These are phyloP conservation scores for Cystobasidium slooffiae DNA, from an alignment of 1,284 basidiomycete genomes.

Conservation along the genomic window DNA sequence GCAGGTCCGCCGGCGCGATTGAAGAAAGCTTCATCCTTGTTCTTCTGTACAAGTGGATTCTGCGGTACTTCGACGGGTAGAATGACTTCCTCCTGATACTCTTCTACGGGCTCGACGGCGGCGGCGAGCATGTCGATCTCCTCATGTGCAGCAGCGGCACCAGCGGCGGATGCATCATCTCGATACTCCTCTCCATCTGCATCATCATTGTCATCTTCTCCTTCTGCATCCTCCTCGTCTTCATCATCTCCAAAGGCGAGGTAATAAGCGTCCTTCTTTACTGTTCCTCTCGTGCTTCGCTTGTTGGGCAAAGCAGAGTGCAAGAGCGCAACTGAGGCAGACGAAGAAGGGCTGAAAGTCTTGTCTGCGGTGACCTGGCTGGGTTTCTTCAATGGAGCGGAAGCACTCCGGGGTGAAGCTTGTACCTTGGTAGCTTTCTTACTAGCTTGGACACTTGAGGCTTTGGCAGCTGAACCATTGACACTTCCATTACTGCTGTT, in stretches of 20 bases:
- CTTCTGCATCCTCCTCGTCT: conserved; percentile 19
- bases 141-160: background rate
- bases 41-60: conserved; percentile 22
- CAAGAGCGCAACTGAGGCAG: conserved; percentile 1
- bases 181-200: conserved; percentile 23
- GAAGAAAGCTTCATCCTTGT: conserved; percentile 8
- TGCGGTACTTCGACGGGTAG: background rate
- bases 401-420: background rate
- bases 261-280: conserved; percentile 9
- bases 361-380: background rate
- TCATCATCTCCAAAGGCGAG: conserved; percentile 4
- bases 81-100: background rate
- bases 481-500: conserved; percentile 16
- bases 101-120: background rate
- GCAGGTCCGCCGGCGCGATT: background rate
- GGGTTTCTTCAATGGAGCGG: background rate
- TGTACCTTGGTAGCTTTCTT: background rate
- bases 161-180: background rate
- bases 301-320: background rate
- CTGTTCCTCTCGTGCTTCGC: conserved; percentile 9
- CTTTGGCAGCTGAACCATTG: conserved; percentile 9
- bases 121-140: background rate
- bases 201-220: conserved; percentile 14
- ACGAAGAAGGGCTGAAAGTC: conserved; percentile 2
- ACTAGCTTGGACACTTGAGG: background rate